Evolutionary conservation across 179 eudicot genomes (phyloP).

Genomic region (Drosera spatulata): DNA sequence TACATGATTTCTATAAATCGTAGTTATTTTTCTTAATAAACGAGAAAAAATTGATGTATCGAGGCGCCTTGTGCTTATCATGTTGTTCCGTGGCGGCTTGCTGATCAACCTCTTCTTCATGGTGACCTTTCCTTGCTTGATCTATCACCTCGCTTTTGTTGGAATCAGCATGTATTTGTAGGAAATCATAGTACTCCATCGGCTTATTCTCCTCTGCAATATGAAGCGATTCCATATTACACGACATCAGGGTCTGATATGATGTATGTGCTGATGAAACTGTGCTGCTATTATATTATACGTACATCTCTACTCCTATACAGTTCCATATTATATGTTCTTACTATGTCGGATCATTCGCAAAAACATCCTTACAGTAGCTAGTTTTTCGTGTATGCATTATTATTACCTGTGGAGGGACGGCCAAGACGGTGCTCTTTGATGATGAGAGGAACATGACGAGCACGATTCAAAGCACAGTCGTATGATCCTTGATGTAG

Average conservation of each 20-base stretch:
- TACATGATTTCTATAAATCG: too few species aligned
- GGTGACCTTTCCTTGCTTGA: constrained; percentile 10
- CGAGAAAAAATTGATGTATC: constrained; percentile 30
- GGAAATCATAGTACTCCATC: constrained; percentile 39
- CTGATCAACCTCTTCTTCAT: constrained; percentile 29
- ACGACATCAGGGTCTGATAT: too few species aligned
- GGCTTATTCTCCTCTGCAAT: constrained; percentile 10
- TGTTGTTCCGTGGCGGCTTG: not conserved
- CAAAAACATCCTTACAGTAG: too few species aligned
- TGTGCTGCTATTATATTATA: too few species aligned
- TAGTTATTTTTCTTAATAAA: too few species aligned
- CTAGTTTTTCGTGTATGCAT: too few species aligned
- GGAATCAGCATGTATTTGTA: constrained; percentile 29
- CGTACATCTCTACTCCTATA: too few species aligned
- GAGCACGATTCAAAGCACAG: not conserved
- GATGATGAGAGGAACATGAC: not conserved
- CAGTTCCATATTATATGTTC: too few species aligned
- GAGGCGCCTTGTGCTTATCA: constrained; percentile 1
- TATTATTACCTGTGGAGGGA: not conserved
- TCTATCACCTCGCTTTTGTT: constrained; percentile 32
- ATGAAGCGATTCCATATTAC: not conserved
- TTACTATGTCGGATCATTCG: too few species aligned
- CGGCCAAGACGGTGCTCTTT: not conserved
- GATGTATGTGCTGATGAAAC: too few species aligned
- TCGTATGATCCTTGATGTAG: not conserved